Conservation (phyloP, 257 asterid species). For the Thymus mandschuricus region DNA sequence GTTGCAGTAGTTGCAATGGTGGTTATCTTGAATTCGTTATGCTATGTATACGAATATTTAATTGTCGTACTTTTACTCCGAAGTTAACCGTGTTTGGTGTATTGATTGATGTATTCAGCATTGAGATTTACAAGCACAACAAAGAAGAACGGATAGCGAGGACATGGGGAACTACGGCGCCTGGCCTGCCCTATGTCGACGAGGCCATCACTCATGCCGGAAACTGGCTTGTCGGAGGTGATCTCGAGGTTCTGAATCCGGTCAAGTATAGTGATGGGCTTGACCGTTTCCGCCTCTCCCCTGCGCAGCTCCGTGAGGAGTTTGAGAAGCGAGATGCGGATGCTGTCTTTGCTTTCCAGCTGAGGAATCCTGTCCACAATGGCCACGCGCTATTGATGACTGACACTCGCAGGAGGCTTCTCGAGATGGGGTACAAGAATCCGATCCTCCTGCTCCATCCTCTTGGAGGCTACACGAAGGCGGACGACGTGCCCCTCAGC, state of each 20-base stretch:
- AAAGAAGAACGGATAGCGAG: constrained; percentile 93
- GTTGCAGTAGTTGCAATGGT: no score
- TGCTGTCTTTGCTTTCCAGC: constrained; percentile 95
- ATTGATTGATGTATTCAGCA: constrained; percentile 37
- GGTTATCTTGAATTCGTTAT: no score
- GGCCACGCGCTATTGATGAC: constrained; percentile 93
- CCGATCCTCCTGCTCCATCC: constrained; percentile 92
- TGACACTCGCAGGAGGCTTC: constrained; percentile 85
- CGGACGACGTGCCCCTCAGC: constrained; percentile 88
- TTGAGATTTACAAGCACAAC: constrained; percentile 84
- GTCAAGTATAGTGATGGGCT: constrained; percentile 72
- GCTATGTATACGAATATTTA: neutral
- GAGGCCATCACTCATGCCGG: constrained; percentile 75
- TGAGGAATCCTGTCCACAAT: constrained; percentile 93
- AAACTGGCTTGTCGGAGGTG: constrained; percentile 93
- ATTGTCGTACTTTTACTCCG: neutral
- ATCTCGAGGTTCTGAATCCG: constrained; percentile 76
- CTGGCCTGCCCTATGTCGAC: constrained; percentile 86
- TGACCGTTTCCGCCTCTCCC: constrained; percentile 87
- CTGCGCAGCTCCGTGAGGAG: constrained; percentile 78
- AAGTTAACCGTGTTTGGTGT: neutral
- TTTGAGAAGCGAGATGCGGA: constrained; percentile 78
- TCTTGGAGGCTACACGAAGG: constrained; percentile 88
- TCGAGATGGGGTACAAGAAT: constrained; percentile 89
- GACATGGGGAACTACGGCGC: constrained; percentile 95